phyloP scores from a whole-genome alignment of 768 basidiomycete genomes.

The Asterophora lycoperdoides region DNA sequence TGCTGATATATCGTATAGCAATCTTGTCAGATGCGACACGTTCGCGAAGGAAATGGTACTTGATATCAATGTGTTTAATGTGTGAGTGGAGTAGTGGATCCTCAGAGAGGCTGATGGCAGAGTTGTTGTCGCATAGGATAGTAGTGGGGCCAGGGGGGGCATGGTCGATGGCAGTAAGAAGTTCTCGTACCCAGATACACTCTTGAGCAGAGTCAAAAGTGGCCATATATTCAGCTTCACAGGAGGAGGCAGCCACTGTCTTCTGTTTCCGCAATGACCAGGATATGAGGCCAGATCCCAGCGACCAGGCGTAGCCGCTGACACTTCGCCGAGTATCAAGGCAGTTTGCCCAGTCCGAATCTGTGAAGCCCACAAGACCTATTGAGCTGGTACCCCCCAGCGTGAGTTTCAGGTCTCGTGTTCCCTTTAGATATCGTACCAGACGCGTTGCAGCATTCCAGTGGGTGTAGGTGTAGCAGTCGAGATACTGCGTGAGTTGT shows the following conservation, averaged over 20 bases:
- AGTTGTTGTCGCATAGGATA: background rate
- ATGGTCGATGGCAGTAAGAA: background rate
- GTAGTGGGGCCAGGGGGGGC: background rate
- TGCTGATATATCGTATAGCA: background rate
- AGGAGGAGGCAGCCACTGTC: slow-evolving; percentile 20
- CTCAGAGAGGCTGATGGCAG: background rate
- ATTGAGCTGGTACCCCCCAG: background rate
- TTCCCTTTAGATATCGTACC: background rate
- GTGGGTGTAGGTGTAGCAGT: background rate
- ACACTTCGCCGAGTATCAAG: slow-evolving; percentile 3
- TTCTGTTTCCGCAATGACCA: slow-evolving; percentile 35
- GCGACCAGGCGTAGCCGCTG: slow-evolving; percentile 30
- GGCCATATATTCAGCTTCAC: slow-evolving; percentile 5
- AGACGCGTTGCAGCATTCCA: background rate
- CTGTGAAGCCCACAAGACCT: background rate
- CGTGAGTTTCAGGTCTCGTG: background rate
- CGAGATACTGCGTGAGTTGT: background rate
- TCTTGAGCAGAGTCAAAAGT: background rate
- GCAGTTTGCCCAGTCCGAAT: background rate
- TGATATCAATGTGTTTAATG: no score
- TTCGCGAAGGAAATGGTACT: background rate
- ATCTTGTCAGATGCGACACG: background rate
- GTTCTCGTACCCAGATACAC: background rate
- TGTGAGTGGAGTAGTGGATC: no score
- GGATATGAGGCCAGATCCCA: slow-evolving; percentile 26